Evolutionary conservation across 257 asterid species (phyloP), one percentile per base, ranked within the genome.

Genomic region (Schizonepeta tenuifolia): DNA sequence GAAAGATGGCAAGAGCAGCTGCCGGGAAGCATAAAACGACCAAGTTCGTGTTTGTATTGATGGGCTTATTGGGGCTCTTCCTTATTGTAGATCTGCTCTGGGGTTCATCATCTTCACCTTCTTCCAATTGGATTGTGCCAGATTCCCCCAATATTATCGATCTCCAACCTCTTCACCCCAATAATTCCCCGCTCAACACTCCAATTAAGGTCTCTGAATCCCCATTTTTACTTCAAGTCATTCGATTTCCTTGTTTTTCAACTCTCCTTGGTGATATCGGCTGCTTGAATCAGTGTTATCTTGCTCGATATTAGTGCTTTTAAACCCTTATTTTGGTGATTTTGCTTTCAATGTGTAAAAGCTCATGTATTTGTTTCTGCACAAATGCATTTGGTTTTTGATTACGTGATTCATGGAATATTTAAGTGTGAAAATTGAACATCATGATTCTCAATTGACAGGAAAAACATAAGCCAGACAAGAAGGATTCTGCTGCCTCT

Each of bases 41-140:
- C 73, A 84, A 79, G 77, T 78, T 87, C 66, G 92, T 81, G 67
- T 79, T 90, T 38, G n/a, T 72, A 7, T 75, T 85, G 69, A 82
- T 86, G 56, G 89, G 78, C 8, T 85, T 93, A 14, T 72, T 93
- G 73, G 96, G 84, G 7, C 81, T 79, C 22, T 86, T 88, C 71
- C 75, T 93, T n/a, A 55, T 87, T 49, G 85, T 75, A 75, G 92
- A 93, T 93, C 92, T 90, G 76, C 84, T 89, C 14, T 90, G 98
- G 96, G 93, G 96, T 20, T 84, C 90, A 2, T 78, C 89, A 11
- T 79, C 87, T 17, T 85, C 81, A 5, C 56, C 80, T 31, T 63
- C 85, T 46, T 65, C 83, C 63, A 55, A 76, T 69, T 80, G 83
- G 86, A 26, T 71, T 64, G 13, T 70, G 51, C 78, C 66, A 15